phyloP scores from a whole-genome alignment of 805 yeast species.

The Blastobotrys peoriensis region DNA sequence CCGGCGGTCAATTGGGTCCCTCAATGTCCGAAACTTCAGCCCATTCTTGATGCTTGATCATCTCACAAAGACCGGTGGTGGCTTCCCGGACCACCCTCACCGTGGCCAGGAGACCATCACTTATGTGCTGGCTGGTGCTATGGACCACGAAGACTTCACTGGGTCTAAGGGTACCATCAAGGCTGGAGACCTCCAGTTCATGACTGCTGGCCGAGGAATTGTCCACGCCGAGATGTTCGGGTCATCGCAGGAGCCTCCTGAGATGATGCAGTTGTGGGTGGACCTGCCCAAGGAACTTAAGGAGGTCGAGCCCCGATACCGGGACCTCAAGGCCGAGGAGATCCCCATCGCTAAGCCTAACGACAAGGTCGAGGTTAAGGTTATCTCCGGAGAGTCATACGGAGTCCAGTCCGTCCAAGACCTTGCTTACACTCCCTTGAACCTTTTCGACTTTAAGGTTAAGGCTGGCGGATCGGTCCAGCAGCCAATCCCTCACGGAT shows the following conservation, averaged over 20 bases:
- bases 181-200: slow-evolving; percentile 81
- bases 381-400: slow-evolving; percentile 69
- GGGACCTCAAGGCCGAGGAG: slow-evolving; percentile 62
- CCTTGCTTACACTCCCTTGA: slow-evolving; percentile 76
- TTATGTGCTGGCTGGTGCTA: slow-evolving; percentile 52
- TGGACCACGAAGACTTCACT: slow-evolving; percentile 81
- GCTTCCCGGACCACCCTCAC: slow-evolving; percentile 84
- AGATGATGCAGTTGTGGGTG: slow-evolving; percentile 83
- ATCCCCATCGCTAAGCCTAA: slow-evolving; percentile 63
- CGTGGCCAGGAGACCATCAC: slow-evolving; percentile 77
- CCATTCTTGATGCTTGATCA: slow-evolving; percentile 81
- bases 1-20: slow-evolving; percentile 70
- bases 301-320: slow-evolving; percentile 62
- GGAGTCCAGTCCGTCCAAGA: slow-evolving; percentile 71
- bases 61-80: slow-evolving; percentile 56
- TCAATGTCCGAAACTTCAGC: slow-evolving; percentile 60
- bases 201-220: slow-evolving; percentile 87
- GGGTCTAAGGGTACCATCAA: slow-evolving; percentile 68
- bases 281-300: slow-evolving; percentile 65
- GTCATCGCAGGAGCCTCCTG: slow-evolving; percentile 39
- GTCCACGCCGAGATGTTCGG: slow-evolving; percentile 85
- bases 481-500: slow-evolving; percentile 54
- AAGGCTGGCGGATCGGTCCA: slow-evolving; percentile 58
- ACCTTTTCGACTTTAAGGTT: slow-evolving; percentile 60
- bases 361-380: slow-evolving; percentile 60